phyloP scores from a whole-genome alignment of 352 stramenopile genomes.

The Phytopythium chamaehyphon region DNA sequence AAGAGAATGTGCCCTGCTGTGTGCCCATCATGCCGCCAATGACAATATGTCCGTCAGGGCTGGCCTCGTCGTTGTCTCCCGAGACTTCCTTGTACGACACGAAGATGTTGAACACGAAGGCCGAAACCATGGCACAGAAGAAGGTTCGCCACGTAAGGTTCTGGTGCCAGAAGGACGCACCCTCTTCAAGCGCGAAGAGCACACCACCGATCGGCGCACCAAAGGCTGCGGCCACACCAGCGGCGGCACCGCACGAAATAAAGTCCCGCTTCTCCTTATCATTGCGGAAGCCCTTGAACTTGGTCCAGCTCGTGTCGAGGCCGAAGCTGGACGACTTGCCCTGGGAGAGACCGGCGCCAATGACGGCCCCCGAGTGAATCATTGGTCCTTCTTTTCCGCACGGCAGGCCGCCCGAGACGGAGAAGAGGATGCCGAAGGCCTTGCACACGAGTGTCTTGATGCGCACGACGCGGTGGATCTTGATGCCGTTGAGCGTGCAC shows the following conservation, averaged over 20 bases:
- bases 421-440: slow-evolving; percentile 83
- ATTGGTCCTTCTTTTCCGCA: slow-evolving; percentile 92
- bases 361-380: slow-evolving; percentile 86
- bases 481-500: slow-evolving; percentile 91
- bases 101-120: slow-evolving; percentile 81
- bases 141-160: slow-evolving; percentile 81
- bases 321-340: slow-evolving; percentile 69
- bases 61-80: slow-evolving; percentile 18
- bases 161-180: slow-evolving; percentile 84
- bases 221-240: slow-evolving; percentile 87
- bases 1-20: slow-evolving; percentile 69
- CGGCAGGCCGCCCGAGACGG: slow-evolving; percentile 77
- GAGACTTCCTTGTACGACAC: slow-evolving; percentile 67
- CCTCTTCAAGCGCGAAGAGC: slow-evolving; percentile 81
- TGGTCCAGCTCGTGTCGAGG: slow-evolving; percentile 79
- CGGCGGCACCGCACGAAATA: slow-evolving; percentile 81
- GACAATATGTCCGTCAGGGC: slow-evolving; percentile 40
- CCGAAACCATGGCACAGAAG: slow-evolving; percentile 85
- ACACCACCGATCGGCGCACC: slow-evolving; percentile 88
- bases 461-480: slow-evolving; percentile 73
- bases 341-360: slow-evolving; percentile 71
- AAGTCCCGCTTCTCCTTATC: slow-evolving; percentile 89
- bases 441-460: slow-evolving; percentile 86
- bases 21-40: slow-evolving; percentile 68
- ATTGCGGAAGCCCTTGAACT: slow-evolving; percentile 88